Conservation (phyloP, 805 yeast species). For the Pichia gijzeniarum region DNA sequence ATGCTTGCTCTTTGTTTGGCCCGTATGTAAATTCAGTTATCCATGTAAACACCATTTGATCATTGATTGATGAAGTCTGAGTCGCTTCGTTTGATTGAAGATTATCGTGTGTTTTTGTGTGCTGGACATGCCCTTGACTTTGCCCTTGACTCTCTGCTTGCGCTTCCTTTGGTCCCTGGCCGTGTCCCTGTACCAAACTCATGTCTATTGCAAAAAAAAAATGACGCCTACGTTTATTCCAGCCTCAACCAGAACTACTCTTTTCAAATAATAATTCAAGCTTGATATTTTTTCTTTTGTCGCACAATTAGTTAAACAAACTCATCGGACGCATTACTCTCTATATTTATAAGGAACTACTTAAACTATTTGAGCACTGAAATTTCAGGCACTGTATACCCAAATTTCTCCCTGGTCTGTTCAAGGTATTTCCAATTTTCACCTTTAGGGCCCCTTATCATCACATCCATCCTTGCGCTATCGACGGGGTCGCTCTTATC, state of each 20-base stretch:
- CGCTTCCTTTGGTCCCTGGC: background rate
- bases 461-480: constrained; percentile 34
- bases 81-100: background rate
- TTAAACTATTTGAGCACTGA: constrained; percentile 7
- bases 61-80: constrained; percentile 42
- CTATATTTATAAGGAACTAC: too few species aligned
- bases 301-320: too few species aligned
- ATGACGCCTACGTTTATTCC: too few species aligned
- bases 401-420: constrained; percentile 20
- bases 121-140: background rate
- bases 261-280: too few species aligned
- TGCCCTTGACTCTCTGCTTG: background rate
- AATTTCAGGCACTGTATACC: constrained; percentile 22
- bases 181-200: background rate
- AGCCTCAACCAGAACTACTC: too few species aligned
- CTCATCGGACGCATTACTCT: too few species aligned
- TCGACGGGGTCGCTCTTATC: constrained; percentile 23
- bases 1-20: constrained; percentile 86
- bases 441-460: constrained; percentile 33
- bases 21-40: constrained; percentile 86
- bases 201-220: too few species aligned
- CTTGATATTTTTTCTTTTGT: too few species aligned
- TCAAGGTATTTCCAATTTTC: constrained; percentile 25
- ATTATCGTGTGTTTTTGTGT: background rate
- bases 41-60: constrained; percentile 85